A percentile compares a stretch with the other conserved stretches of the same genome.
These are phyloP conservation scores for Salvia splendens DNA, from an alignment of 257 asterid genomes.

Conservation along the genomic window DNA sequence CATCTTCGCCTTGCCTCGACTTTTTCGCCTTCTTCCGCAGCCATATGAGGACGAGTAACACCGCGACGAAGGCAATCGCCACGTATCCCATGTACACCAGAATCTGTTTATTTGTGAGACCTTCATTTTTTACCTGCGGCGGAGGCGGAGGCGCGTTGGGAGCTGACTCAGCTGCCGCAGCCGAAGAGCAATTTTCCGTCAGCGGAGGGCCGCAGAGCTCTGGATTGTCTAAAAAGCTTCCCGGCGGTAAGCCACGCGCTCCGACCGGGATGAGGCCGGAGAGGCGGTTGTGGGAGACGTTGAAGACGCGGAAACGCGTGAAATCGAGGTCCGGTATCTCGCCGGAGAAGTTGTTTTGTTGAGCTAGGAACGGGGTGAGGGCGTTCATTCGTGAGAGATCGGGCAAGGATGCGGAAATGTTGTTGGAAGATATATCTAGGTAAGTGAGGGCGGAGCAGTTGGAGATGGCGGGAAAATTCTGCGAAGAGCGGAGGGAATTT, in stretches of 20 bases:
- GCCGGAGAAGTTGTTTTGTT: constrained; percentile 48
- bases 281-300: constrained; percentile 53
- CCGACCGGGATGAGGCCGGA: constrained; percentile 48
- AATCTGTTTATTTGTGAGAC: constrained; percentile 46
- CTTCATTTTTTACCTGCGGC: background rate
- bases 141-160: constrained; percentile 7
- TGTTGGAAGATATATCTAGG: constrained; percentile 34
- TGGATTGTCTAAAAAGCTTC: constrained; percentile 47
- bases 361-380: constrained; percentile 37
- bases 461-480: constrained; percentile 41
- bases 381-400: constrained; percentile 41
- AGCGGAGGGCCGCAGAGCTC: constrained; percentile 53
- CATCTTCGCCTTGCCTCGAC: constrained; percentile 33
- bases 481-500: constrained; percentile 35
- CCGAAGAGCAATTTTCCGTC: constrained; percentile 33
- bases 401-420: constrained; percentile 48
- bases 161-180: background rate
- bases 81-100: constrained; percentile 64
- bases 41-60: constrained; percentile 40
- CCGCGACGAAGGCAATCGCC: constrained; percentile 48
- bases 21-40: constrained; percentile 27
- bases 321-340: constrained; percentile 42
- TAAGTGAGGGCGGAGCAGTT: constrained; percentile 50
- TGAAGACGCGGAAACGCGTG: constrained; percentile 35
- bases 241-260: constrained; percentile 32